Evolutionary conservation across 345 rosid genomes (phyloP).

Genomic region (Microcos paniculata): DNA sequence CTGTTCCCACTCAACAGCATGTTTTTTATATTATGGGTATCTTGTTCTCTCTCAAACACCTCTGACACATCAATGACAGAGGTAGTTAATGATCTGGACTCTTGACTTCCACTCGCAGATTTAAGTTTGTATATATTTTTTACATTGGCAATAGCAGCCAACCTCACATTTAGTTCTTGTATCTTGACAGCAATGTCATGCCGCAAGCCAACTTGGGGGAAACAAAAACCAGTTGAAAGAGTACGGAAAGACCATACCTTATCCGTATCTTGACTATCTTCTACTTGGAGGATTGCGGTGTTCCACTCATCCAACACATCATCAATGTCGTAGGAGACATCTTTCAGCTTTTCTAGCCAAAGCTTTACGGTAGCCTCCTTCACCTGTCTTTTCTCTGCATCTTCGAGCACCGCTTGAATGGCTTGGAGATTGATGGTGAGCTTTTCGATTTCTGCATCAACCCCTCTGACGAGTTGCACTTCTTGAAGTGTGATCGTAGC

Average conservation of each 20-base stretch:
- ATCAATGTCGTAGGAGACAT: background rate
- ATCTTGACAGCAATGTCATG: background rate
- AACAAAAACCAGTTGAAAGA: background rate
- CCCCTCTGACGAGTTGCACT: background rate
- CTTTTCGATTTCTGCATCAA: background rate
- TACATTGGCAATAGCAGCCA: background rate
- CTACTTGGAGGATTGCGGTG: background rate
- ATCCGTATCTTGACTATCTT: background rate
- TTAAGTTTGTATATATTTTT: background rate
- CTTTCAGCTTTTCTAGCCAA: constrained; percentile 1
- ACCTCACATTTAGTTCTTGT: background rate
- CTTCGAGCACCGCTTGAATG: background rate
- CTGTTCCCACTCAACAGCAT: background rate
- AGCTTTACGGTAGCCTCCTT: background rate
- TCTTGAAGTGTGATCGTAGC: background rate
- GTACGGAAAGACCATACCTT: background rate
- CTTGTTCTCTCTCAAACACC: background rate
- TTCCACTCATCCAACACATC: constrained; percentile 17
- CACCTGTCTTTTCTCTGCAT: constrained; percentile 4
- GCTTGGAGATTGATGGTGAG: background rate
- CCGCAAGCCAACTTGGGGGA: background rate
- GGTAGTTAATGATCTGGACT: background rate
- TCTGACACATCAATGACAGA: background rate
- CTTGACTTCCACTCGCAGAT: background rate
- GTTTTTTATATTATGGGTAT: background rate